Evolutionary conservation across 225 moss, liverwort and hornwort genomes (phyloP).

Genomic region (Polytrichum formosum): DNA sequence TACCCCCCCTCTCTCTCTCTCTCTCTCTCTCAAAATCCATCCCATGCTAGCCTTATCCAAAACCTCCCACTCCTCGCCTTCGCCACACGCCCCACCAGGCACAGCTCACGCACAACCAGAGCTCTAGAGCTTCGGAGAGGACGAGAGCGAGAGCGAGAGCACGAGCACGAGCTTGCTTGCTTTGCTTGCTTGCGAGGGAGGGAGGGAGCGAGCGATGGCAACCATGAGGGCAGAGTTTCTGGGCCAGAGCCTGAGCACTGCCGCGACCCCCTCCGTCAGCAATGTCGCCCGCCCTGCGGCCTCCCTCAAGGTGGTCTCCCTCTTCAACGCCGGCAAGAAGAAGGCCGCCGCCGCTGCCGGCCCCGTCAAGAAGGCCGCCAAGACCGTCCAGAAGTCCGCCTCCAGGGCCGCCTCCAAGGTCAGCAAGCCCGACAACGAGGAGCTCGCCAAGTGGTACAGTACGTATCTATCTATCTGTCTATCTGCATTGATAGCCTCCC

Average conservation of each 20-base stretch:
- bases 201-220: slow-evolving; percentile 21
- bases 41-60: too few relatives aligned
- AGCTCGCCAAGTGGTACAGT: slow-evolving; percentile 23
- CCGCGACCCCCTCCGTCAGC: slow-evolving; percentile 6
- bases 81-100: too few relatives aligned
- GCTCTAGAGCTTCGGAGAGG: too few relatives aligned
- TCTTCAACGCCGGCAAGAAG: slow-evolving; percentile 18
- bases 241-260: slow-evolving; percentile 30
- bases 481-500: background rate
- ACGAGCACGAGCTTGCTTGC: too few relatives aligned
- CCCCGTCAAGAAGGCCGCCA: slow-evolving; percentile 18
- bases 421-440: slow-evolving; percentile 26
- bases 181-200: too few relatives aligned
- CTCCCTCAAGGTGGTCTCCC: slow-evolving; percentile 28
- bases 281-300: slow-evolving; percentile 14
- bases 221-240: slow-evolving; percentile 73
- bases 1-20: too few relatives aligned
- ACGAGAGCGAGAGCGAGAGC: too few relatives aligned
- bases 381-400: slow-evolving; percentile 13
- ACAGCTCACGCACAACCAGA: too few relatives aligned
- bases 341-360: slow-evolving; percentile 11
- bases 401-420: slow-evolving; percentile 15
- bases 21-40: too few relatives aligned
- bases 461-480: background rate
- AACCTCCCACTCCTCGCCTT: too few relatives aligned